phyloP scores from a whole-genome alignment of 495 filamentous ascomycete genomes.

The Penicillium coprophilum region DNA sequence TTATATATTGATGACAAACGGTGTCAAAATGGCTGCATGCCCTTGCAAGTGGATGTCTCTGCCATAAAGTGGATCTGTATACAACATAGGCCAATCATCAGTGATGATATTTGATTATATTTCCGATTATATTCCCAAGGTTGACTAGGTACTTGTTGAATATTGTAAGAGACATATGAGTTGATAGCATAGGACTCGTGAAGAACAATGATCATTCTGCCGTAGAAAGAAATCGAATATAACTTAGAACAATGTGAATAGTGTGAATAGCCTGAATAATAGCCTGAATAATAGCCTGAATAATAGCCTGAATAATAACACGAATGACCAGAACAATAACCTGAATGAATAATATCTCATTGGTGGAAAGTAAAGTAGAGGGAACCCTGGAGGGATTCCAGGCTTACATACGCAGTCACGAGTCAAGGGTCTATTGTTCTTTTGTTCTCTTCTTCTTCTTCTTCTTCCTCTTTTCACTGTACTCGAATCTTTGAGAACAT shows the following conservation, averaged over 20 bases:
- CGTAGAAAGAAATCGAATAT: neutral
- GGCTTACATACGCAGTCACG: constrained; percentile 10
- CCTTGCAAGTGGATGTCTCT: neutral
- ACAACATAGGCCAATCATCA: neutral
- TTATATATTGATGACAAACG: neutral
- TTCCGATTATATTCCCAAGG: no score
- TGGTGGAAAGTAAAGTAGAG: constrained; percentile 10
- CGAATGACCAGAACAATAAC: neutral
- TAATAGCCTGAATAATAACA: neutral
- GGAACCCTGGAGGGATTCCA: no score
- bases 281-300: neutral
- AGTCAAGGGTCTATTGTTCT: neutral
- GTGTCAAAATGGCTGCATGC: neutral
- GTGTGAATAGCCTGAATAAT: neutral
- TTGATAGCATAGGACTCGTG: neutral
- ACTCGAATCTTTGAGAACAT: constrained; percentile 8
- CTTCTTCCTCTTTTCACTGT: neutral
- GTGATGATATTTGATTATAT: neutral
- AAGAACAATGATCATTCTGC: neutral
- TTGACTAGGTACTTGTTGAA: neutral
- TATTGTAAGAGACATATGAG: neutral
- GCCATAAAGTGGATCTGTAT: neutral
- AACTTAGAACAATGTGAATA: neutral
- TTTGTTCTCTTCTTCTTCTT: neutral
- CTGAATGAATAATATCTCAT: neutral